Base-by-base conservation (phyloP, 306 rosid species). In the Hylodesmum podocarpum region DNA sequence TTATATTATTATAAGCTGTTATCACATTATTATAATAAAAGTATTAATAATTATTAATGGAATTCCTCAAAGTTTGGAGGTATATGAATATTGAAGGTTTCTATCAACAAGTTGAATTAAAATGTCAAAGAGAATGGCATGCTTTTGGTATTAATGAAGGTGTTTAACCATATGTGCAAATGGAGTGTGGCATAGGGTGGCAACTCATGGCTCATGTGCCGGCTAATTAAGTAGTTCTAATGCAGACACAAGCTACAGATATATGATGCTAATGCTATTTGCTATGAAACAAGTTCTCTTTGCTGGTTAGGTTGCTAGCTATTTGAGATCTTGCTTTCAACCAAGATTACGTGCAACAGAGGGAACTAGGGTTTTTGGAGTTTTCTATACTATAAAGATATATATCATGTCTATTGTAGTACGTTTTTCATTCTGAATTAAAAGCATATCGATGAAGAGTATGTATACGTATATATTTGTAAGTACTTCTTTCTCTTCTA, bases 281-380 rank as follows among this genome's bases (percentile, higher is more conserved):
- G 16, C 8, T 21, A 24, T 34, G 34, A 81, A 24, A 39, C 21
- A 70, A 72, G 61, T 53, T 70, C 16, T 46, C 12, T 70, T 46
- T 78, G 72, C 70, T 73, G 59, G 46, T n/a, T n/a, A n/a, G n/a
- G n/a, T n/a, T n/a, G n/a, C n/a, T n/a, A n/a, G n/a, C 69, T 2
- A 21, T 25, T 63, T 58, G 61, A 72, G 76, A 57, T 33, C 61
- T 10, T 81, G 70, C 66, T 84, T 87, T 61, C 73, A 82, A 49
- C 51, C 25, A 2, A 65, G 77, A 72, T 87, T 80, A 57, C 91
- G 82, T 57, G 1, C 24, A 16, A 39, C 2, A 19, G 57, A 80
- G 87, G 91, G 73, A 33, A 80, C 36, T 18, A 37, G 37, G 5
- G 3, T 11, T 76, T 81, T 82, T 86, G 88, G 81, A 81, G 39